Percentiles rank a stretch among this genome's conserved stretches.
Evolutionary conservation across 176 grass and related monocot genomes (phyloP).

Genomic region (Olyra latifolia): DNA sequence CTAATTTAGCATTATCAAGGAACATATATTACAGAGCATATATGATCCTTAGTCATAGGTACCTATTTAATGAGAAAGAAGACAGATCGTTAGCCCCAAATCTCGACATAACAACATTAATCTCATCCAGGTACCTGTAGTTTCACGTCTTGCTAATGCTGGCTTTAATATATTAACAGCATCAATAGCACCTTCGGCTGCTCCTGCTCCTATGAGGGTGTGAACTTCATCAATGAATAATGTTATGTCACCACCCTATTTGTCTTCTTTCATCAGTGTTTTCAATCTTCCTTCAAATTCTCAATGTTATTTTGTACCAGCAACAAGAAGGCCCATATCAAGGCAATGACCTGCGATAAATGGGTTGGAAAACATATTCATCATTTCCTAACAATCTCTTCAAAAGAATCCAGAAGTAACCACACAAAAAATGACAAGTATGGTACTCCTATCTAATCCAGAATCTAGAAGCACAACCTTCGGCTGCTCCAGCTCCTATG

Average conservation of each 20-base stretch:
- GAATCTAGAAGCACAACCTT: too few relatives aligned
- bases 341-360: conserved; percentile 72
- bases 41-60: not conserved
- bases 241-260: conserved; percentile 92
- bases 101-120: conserved; percentile 21
- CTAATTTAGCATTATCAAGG: not conserved
- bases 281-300: conserved; percentile 97
- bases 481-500: too few relatives aligned
- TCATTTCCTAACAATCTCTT: conserved; percentile 26
- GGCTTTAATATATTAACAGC: conserved; percentile 96
- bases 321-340: conserved; percentile 98
- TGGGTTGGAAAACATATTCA: conserved; percentile 13
- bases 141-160: conserved; percentile 91
- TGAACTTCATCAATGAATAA: conserved; percentile 98
- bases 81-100: not conserved
- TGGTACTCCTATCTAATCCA: not conserved
- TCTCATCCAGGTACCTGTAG: conserved; percentile 59
- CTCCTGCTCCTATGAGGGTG: conserved; percentile 95
- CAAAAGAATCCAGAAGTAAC: conserved; percentile 14
- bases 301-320: conserved; percentile 94
- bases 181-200: conserved; percentile 91
- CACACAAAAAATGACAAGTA: not conserved
- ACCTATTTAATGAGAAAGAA: not conserved
- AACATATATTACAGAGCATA: conserved; percentile 3
- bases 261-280: conserved; percentile 97